Evolutionary conservation across 2,329 filamentous ascomycete genomes (phyloP), one percentile per base, ranked within the genome.

Genomic region (Monosporascus sp.): DNA sequence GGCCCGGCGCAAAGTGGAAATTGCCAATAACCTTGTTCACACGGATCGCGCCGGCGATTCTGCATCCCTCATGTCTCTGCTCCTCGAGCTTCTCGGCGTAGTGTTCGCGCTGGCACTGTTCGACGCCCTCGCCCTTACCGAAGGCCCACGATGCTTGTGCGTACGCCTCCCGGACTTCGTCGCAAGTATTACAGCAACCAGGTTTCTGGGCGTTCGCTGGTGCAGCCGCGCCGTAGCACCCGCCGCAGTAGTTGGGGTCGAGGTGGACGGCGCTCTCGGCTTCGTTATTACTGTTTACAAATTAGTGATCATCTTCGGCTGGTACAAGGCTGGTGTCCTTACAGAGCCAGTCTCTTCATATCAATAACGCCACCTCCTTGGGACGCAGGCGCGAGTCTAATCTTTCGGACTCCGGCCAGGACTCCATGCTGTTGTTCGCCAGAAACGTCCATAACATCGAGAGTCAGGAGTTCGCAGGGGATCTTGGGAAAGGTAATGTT

Each of bases 11-110:
- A 63, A 99, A 88, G 72, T 99, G 94, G 81, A 99, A 99, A 77
- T 99, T 99, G 52, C 94, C 94, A 51, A 99, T 82, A 25, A 99
- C 94, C 75, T 99, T 99, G 80, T 99, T 99, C 60, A 99, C 95
- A 47, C 90, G 89, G 62, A 99, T 82, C 39, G 84, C 84, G 54
- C 94, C 94, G 70, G 97, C 91, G 59, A 99, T 88, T 49, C 94
- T 89, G 74, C 94, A 99, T 54, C 94, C 94, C 74, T 99, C 95
- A 49, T 85, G 82, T 52, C 92, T 84, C 74, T 97, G 93, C 57
- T 84, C 85, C 67, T 96, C 90, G 54, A 99, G 79, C 63, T 86
- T 88, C 72, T 97, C 89, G 56, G 84, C 83, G 71, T 97, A 99
- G 70, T 97, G 92, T 73, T 99, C 94, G 56, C 92, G 86, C 71